Base-by-base conservation (phyloP, 352 stramenopile genomes). In the Globisporangium mamillatum region DNA sequence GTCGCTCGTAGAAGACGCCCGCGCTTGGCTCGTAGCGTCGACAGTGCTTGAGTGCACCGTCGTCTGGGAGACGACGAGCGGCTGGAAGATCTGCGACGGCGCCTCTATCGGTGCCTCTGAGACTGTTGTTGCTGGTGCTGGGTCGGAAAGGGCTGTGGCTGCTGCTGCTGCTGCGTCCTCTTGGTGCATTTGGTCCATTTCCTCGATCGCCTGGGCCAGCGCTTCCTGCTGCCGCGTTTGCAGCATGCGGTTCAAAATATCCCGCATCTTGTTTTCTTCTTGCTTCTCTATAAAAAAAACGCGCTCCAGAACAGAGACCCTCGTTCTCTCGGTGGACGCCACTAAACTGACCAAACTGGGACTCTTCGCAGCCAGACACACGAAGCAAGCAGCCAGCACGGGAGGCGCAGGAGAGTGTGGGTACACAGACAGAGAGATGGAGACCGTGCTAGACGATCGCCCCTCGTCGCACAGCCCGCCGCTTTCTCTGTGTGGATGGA, bases 211-310 rank as follows among this genome's bases (percentile, higher is more conserved):
- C 16, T 59, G 22, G 22, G 22, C 53, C 27, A 34, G 10, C 22
- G 53, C 27, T 34, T 32, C 7, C 22, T 54, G 58, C 29, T 25
- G 57, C 32, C n/a, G 57, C 58, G 34, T 36, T 14, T 64, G 58
- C 22, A 64, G 18, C n/a, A 59, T 34, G 1, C 58, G 38, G 54
- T 32, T 41, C 34, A 64, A 64, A 54, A 64, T 50, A 64, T 64
- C 36, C 36, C 58, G 58, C 58, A 64, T 64, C 58, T 25, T 64
- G 18, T 36, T 36, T 22, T 32, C 55, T 32, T 4, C 12, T 46
- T 16, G 38, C 38, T 6, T 36, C 58, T 34, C 16, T 54, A 64
- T 54, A 64, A 64, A 64, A 63, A 63, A 16, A 24, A 41, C 55
- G 29, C 55, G 29, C 55, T 46, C 18, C 54, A 60, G 27, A 20